Percentiles rank a stretch among this genome's conserved stretches.
Evolutionary conservation across 2,329 filamentous ascomycete genomes (phyloP).

Genomic region (Monilinia laxa): DNA sequence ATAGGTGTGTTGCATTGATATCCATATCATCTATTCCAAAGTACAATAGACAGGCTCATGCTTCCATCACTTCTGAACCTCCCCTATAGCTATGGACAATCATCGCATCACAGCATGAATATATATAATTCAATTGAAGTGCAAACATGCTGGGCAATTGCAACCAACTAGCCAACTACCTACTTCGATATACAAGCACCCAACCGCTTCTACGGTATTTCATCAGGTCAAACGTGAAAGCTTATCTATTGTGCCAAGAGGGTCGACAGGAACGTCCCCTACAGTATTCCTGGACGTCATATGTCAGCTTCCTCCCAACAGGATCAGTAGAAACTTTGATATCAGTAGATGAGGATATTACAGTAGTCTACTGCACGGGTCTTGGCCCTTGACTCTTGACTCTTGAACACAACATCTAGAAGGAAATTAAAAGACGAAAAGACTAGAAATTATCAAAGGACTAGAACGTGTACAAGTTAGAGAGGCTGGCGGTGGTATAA

Average conservation of each 20-base stretch:
- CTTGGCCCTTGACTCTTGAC: not conserved
- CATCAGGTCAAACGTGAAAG: conserved; percentile 1
- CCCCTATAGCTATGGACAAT: no score
- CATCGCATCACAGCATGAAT: no score
- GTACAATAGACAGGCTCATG: no score
- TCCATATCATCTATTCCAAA: no score
- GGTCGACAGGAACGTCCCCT: conserved; percentile 10
- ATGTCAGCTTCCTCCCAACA: conserved; percentile 8
- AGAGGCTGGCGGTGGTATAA: not conserved
- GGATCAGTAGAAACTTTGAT: not conserved
- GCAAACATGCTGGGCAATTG: no score
- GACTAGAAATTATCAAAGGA: not conserved
- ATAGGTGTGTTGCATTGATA: no score
- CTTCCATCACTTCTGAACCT: no score
- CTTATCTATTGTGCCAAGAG: conserved; percentile 7
- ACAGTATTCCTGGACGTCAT: conserved; percentile 13
- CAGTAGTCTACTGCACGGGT: no score
- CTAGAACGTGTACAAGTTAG: conserved; percentile 2
- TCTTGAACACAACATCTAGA: conserved; percentile 6
- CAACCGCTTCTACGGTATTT: no score
- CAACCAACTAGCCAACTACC: no score
- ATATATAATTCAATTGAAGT: no score
- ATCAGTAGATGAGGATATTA: not conserved
- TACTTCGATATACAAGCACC: no score
- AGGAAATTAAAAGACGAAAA: conserved; percentile 9